A percentile compares a stretch with the other conserved stretches of the same genome.
Conservation (phyloP, 441 rosid genomes). For the Biscutella laevigata region DNA sequence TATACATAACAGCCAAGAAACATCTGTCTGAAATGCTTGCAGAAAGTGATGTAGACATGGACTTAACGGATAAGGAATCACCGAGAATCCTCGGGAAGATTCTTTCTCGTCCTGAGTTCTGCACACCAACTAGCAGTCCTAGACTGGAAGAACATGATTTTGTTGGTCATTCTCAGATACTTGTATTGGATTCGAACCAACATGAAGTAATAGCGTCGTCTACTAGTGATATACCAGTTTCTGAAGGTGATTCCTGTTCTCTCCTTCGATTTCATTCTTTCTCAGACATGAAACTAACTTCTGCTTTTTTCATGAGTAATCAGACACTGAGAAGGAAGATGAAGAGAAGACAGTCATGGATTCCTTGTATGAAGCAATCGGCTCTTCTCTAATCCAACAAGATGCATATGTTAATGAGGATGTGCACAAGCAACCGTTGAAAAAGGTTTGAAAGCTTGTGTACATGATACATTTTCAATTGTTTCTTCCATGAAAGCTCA, state of each 20-base stretch:
- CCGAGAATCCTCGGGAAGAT: conserved; percentile 72
- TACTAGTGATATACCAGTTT: conserved; percentile 21
- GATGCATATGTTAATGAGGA: conserved; percentile 25
- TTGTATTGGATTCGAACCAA: conserved; percentile 22
- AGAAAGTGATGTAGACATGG: conserved; percentile 34
- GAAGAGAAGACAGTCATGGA: conserved; percentile 31
- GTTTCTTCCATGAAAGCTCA: conserved; percentile 11
- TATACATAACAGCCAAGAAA: conserved; percentile 79
- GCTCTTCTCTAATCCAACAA: conserved; percentile 21
- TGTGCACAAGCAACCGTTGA: conserved; percentile 17
- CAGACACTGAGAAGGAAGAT: conserved; percentile 24
- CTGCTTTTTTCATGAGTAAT: conserved; percentile 3
- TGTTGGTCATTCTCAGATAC: conserved; percentile 6
- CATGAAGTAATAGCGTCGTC: conserved; percentile 28
- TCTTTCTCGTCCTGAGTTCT: conserved; percentile 68
- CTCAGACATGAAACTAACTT: neutral
- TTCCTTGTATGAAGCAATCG: conserved; percentile 22
- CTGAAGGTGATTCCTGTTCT: conserved; percentile 35
- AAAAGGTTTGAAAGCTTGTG: conserved; percentile 31
- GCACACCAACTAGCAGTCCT: conserved; percentile 63
- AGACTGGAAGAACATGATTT: conserved; percentile 42
- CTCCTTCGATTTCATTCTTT: conserved; percentile 13
- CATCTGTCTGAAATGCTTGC: conserved; percentile 77
- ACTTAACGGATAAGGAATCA: conserved; percentile 34
- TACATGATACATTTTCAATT: neutral